Conservation (phyloP, 2,329 filamentous ascomycete species). For the Botryosphaeria agaves region DNA sequence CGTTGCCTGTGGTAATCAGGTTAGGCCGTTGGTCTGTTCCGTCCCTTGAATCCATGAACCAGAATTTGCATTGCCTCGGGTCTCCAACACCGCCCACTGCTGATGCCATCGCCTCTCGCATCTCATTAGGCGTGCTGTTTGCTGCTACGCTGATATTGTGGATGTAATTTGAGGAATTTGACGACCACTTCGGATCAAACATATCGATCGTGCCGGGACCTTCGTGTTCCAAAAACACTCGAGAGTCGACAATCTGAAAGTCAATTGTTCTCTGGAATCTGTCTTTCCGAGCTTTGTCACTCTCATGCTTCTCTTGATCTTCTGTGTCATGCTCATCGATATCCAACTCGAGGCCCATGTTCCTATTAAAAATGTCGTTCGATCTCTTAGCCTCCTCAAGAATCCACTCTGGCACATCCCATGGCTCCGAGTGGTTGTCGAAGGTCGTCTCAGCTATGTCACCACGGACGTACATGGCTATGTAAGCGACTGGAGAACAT, state of each 20-base stretch:
- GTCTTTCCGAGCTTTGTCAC: no score
- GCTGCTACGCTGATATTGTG: constrained; percentile 10
- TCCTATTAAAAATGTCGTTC: no score
- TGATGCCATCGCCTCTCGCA: constrained; percentile 13
- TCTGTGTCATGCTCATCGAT: no score
- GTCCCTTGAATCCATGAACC: constrained; percentile 16
- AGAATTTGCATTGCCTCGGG: constrained; percentile 20
- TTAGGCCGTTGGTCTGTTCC: constrained; percentile 6
- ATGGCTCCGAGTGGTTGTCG: no score
- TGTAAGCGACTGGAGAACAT: constrained; percentile 30
- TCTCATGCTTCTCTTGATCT: no score
- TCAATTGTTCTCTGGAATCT: no score
- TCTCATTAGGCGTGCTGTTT: constrained; percentile 12
- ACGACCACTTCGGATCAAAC: constrained; percentile 8
- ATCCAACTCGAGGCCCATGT: no score
- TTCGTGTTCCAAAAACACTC: constrained; percentile 15
- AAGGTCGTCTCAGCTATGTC: no score
- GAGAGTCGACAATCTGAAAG: constrained; percentile 17
- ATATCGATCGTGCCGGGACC: constrained; percentile 19
- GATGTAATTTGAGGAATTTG: constrained; percentile 1
- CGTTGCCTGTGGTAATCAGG: no score
- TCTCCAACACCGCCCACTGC: constrained; percentile 15
- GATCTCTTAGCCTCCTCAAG: no score
- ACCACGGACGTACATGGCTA: constrained; percentile 37
- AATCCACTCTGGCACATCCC: constrained; percentile 26